Base-by-base conservation (phyloP, 257 asterid species). In the Hygrophila difformis region DNA sequence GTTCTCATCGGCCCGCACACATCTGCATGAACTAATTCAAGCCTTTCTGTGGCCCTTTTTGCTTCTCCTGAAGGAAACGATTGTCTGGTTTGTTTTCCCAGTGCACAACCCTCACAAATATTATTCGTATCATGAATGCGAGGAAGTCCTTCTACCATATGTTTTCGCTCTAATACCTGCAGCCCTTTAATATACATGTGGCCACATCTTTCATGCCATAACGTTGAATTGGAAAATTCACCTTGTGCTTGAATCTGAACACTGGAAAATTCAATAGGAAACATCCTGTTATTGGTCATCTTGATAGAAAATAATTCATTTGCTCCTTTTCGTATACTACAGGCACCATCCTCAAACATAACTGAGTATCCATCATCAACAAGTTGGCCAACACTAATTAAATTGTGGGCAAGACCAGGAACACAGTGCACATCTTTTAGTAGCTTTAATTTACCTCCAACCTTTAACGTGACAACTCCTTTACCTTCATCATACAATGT, bases 1-100 rank as follows among this genome's bases (percentile, higher is more conserved):
- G 42, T 31, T n/a, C 11, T 13, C 26, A 28, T 31, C 12, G 55
- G 55, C 2, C 55, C 55, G 15, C 39, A 31, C 0, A 47, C 21
- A 26, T 47, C 39, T 0, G 8, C 14, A 49, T 49, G 55, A 49
- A 49, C 24, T 9, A 49, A 3, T 14, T 49, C 41, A 10, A 49
- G 33, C 8, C 8, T 26, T 26, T 26, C 31, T 26, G 4, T 8
- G 8, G 1, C 31, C 8, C 1, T 26, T 8, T 26, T 26, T 3
- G 31, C 31, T 26, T 26, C 8, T 26, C 31, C 31, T 26, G 31
- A 3, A 5, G 31, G 31, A 26, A 26, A 26, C 1, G 31, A 8
- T 26, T 8, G 4, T 8, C 31, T 26, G 7, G 31, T 26, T 0
- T 26, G 31, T 8, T 26, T 26, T 8, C 31, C 31, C 24, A 16